Percentiles rank a stretch among this genome's conserved stretches.
phyloP scores from a whole-genome alignment of 2,329 filamentous ascomycete species.

The Fusarium succisae region DNA sequence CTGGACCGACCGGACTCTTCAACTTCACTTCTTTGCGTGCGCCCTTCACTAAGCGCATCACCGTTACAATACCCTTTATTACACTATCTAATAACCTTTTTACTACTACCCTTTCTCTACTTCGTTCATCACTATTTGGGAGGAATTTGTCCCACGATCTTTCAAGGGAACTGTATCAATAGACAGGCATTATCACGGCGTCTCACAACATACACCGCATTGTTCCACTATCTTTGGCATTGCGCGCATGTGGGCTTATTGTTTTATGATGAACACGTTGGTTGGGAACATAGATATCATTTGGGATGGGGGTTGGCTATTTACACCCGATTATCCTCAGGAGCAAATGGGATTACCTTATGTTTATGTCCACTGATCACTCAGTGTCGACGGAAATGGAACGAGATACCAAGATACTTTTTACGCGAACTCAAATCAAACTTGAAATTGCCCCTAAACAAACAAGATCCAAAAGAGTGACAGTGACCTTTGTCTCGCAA shows the following conservation, averaged over 20 bases:
- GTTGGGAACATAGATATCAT: slow-evolving; percentile 44
- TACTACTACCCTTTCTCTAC: slow-evolving; percentile 10
- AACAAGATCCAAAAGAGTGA: not conserved
- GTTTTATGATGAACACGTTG: slow-evolving; percentile 42
- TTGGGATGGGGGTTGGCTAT: slow-evolving; percentile 31
- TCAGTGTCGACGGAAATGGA: slow-evolving; percentile 43
- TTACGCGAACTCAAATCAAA: slow-evolving; percentile 34
- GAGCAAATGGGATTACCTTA: slow-evolving; percentile 35
- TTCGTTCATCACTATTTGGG: slow-evolving; percentile 35
- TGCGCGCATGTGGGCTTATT: slow-evolving; percentile 16
- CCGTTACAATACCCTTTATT: slow-evolving; percentile 37
- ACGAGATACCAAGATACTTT: slow-evolving; percentile 40
- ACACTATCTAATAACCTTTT: slow-evolving; percentile 37
- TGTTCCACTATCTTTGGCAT: slow-evolving; percentile 14
- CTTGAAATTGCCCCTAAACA: slow-evolving; percentile 26
- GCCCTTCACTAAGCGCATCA: slow-evolving; percentile 18
- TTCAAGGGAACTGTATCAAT: slow-evolving; percentile 43
- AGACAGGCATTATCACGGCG: slow-evolving; percentile 44
- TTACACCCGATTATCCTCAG: slow-evolving; percentile 20
- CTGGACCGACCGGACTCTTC: slow-evolving; percentile 41
- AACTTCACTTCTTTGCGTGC: slow-evolving; percentile 36
- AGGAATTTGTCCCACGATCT: slow-evolving; percentile 34
- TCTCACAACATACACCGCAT: slow-evolving; percentile 39
- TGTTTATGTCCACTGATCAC: slow-evolving; percentile 41
- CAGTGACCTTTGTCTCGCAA: not conserved